These are phyloP conservation scores for Coemansia sp. DNA, from an alignment of 192 early-diverging fungal genomes.

Conservation along the genomic window DNA sequence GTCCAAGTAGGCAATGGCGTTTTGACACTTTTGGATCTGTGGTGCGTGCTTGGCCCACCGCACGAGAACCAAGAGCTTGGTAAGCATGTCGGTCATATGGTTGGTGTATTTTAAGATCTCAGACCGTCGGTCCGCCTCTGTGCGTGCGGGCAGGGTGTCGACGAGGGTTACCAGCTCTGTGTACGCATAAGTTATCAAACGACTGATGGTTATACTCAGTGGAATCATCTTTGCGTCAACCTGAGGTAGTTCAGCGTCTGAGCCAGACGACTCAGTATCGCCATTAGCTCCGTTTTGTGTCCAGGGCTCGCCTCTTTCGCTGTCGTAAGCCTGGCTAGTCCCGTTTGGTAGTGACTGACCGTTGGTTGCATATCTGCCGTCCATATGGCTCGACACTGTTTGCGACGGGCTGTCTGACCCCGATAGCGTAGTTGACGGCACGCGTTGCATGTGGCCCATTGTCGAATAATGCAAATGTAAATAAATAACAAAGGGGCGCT, in stretches of 20 bases:
- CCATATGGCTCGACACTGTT: neutral
- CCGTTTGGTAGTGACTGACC: constrained; percentile 7
- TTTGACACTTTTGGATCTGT: constrained; percentile 71
- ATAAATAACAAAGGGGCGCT: neutral
- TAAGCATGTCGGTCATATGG: constrained; percentile 63
- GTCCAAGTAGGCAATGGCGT: constrained; percentile 62
- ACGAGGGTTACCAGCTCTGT: constrained; percentile 65
- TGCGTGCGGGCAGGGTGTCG: constrained; percentile 64
- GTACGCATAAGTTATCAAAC: constrained; percentile 65
- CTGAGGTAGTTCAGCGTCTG: constrained; percentile 53
- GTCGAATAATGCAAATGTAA: neutral
- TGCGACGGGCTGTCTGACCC: constrained; percentile 20
- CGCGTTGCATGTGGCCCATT: constrained; percentile 34
- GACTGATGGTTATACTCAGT: constrained; percentile 59
- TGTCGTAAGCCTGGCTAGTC: neutral
- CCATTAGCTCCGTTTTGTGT: constrained; percentile 1
- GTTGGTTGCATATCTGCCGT: neutral
- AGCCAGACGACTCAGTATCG: constrained; percentile 8
- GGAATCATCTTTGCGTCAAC: constrained; percentile 66
- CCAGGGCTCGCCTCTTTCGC: neutral
- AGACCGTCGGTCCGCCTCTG: constrained; percentile 57
- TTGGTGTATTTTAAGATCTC: constrained; percentile 66
- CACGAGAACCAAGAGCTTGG: constrained; percentile 72
- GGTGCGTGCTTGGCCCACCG: constrained; percentile 72
- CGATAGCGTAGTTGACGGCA: constrained; percentile 23